Base-by-base conservation (phyloP, 139 green algal genomes). In the Yamagishiella unicocca region DNA sequence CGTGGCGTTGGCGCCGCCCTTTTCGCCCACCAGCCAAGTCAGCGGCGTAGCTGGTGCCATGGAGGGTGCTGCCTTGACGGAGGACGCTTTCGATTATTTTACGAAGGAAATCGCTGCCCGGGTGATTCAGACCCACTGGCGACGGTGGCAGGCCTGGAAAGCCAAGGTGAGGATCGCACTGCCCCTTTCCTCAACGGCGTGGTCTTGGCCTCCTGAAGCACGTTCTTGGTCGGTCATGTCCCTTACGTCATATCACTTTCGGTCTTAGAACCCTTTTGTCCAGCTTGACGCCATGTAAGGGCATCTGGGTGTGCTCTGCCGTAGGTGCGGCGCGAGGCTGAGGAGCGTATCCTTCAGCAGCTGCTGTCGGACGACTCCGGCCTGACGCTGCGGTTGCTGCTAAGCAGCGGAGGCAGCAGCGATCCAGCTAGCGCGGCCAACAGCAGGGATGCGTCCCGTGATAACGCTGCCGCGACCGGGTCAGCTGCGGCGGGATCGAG, bases 91-190 rank as follows among this genome's bases (percentile, higher is more conserved):
- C 61, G 85, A 89, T 25, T 54, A 66, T 29, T 88, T 94, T 33
- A 93, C 71, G 35, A 77, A 87, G 22, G 92, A 94, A 33, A 76
- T 95, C 64, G 92, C 92, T 7, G 92, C 89, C 7, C 87, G 92
- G n/a, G 91, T 95, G 71, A 95, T 95, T 64, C 92, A 95, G 55
- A 53, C 84, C 0, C 83, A 94, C 38, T 95, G 90, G 90, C 83
- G 90, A 2, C 8, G 75, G 40, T 92, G 74, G 72, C 33, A 42
- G n/a, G 35, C 14, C 7, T 89, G 89, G 83, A 89, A 82, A 27
- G 61, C 53, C 14, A 54, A 88, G 89, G 83, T 88, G 40, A 22
- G 76, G 7, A n/a, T n/a, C n/a, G n/a, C n/a, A n/a, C n/a, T n/a
- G n/a, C n/a, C n/a, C n/a, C n/a, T n/a, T n/a, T n/a, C n/a, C n/a